Percentiles rank a stretch among this genome's conserved stretches.
Conservation (phyloP, 495 filamentous ascomycete species). For the Annulohypoxylon nitens region DNA sequence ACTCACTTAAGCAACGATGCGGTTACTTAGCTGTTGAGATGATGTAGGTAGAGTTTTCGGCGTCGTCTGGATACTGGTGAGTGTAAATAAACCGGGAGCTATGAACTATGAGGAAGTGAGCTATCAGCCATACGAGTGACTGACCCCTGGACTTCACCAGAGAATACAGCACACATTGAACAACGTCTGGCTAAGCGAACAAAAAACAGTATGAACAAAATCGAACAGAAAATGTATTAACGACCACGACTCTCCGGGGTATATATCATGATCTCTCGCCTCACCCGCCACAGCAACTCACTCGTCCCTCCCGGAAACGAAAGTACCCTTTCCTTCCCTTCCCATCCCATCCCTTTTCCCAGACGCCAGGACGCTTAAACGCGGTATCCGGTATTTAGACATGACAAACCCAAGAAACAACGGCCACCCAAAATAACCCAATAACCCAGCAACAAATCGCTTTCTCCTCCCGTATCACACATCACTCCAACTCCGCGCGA, state of each 20-base stretch:
- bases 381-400: not conserved
- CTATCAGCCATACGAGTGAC: not conserved
- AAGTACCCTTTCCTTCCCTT: not conserved
- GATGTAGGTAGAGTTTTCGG: too few relatives aligned
- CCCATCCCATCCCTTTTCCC: not conserved
- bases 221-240: not conserved
- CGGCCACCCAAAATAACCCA: not conserved
- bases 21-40: not conserved
- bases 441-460: not conserved
- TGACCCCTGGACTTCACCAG: not conserved
- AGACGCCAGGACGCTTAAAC: slow-evolving; percentile 8
- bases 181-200: not conserved
- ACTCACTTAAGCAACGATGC: not conserved
- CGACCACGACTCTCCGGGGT: slow-evolving; percentile 24
- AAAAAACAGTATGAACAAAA: slow-evolving; percentile 8
- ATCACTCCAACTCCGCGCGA: slow-evolving; percentile 39
- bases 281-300: not conserved
- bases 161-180: not conserved
- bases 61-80: too few relatives aligned
- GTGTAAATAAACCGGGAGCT: too few relatives aligned
- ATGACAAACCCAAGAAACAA: not conserved
- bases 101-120: not conserved
- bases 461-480: not conserved
- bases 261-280: slow-evolving; percentile 20
- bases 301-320: not conserved